phyloP scores from a whole-genome alignment of 148 eudicot genomes.

The Agrostemma githago region DNA sequence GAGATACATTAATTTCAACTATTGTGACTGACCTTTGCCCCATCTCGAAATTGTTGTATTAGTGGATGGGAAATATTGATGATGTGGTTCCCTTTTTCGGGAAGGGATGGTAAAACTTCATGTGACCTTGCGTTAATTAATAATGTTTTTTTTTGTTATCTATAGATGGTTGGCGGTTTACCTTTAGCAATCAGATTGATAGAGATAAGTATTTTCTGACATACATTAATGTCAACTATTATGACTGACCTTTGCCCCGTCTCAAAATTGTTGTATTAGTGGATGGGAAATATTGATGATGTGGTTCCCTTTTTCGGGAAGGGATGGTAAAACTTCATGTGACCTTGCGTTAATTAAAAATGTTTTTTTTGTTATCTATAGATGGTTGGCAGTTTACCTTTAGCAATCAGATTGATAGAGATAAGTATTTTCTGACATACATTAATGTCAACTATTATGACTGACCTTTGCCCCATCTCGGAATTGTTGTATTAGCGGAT shows the following conservation, averaged over 20 bases:
- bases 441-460: conserved; percentile 1
- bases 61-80: conserved; percentile 88
- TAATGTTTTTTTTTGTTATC: not conserved
- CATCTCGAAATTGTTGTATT: conserved; percentile 26
- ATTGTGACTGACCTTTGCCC: conserved; percentile 9
- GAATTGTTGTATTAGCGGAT: conserved; percentile 51
- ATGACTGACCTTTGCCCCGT: conserved; percentile 12
- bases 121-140: not conserved
- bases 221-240: not conserved
- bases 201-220: not conserved
- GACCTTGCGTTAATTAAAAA: not conserved
- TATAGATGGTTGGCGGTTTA: not conserved
- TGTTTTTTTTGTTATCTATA: not conserved
- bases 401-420: not conserved
- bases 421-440: not conserved
- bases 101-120: conserved; percentile 27
- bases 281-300: conserved; percentile 82
- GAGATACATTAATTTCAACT: not conserved
- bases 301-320: conserved; percentile 85
- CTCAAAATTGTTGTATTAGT: conserved; percentile 37
- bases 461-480: conserved; percentile 7
- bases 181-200: not conserved
- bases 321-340: conserved; percentile 26
- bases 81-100: conserved; percentile 89
- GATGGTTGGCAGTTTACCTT: not conserved